phyloP scores from a whole-genome alignment of 371 early-diverging fungal species.

The Parasitella parasitica region DNA sequence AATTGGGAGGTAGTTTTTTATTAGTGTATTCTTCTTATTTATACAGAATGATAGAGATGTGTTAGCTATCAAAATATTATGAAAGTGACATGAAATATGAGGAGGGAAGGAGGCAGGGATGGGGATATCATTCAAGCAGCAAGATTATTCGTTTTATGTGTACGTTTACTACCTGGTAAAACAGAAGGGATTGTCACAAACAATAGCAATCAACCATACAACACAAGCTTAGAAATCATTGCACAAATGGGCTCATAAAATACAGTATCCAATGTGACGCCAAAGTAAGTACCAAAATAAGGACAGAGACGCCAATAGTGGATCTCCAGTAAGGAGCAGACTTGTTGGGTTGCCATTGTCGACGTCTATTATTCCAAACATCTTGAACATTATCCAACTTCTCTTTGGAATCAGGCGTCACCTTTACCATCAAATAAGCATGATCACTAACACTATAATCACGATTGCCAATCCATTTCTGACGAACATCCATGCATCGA shows the following conservation, averaged over 20 bases:
- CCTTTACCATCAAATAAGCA: slow-evolving; percentile 67
- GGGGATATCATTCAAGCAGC: no score
- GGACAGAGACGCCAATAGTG: slow-evolving; percentile 15
- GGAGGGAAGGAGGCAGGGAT: no score
- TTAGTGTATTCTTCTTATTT: background rate
- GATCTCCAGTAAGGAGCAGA: slow-evolving; percentile 27
- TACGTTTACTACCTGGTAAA: no score
- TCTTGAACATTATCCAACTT: slow-evolving; percentile 8
- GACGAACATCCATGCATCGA: slow-evolving; percentile 54
- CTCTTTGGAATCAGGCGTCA: slow-evolving; percentile 35
- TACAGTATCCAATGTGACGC: slow-evolving; percentile 10
- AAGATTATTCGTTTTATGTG: no score
- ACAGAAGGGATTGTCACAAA: no score
- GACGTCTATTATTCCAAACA: slow-evolving; percentile 22
- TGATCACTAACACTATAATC: slow-evolving; percentile 74
- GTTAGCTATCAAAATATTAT: background rate
- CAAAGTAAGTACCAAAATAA: slow-evolving; percentile 5
- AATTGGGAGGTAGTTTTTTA: no score
- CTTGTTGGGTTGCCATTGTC: slow-evolving; percentile 26
- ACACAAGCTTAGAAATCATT: background rate
- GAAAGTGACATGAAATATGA: background rate
- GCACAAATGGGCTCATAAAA: background rate
- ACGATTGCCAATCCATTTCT: slow-evolving; percentile 60
- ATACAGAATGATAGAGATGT: background rate
- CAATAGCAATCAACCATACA: no score